These are phyloP conservation scores for Syzygium jambos DNA, from an alignment of 345 rosid species.

Conservation along the genomic window DNA sequence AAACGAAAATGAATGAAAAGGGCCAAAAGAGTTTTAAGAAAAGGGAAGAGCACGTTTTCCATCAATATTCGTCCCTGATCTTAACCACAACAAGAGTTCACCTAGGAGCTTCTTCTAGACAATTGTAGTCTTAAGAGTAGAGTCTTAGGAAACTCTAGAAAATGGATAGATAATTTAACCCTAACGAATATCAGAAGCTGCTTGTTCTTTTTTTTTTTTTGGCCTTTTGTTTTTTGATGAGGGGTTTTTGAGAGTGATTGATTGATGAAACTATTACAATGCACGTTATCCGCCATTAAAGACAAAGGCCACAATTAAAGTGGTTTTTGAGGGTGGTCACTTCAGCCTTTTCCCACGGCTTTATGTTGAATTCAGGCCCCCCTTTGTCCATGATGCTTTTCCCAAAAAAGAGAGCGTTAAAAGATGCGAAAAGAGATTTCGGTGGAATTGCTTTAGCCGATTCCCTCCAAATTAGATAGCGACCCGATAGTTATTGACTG, in stretches of 20 bases:
- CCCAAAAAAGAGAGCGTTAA: background rate
- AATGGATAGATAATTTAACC: background rate
- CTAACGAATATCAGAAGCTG: too few species aligned
- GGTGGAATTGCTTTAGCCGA: background rate
- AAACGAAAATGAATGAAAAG: background rate
- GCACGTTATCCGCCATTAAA: background rate
- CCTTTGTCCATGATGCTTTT: background rate
- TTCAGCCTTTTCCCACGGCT: background rate
- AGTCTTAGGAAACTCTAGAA: background rate
- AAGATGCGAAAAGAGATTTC: too few species aligned
- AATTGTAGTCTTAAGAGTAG: background rate
- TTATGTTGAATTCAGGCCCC: background rate
- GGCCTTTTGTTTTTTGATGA: rapidly evolving
- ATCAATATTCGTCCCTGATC: background rate
- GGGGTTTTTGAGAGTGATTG: background rate
- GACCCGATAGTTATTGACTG: background rate
- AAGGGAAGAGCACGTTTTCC: background rate
- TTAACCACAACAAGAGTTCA: background rate
- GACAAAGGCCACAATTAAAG: background rate
- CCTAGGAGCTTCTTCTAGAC: rapidly evolving
- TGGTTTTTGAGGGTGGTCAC: background rate
- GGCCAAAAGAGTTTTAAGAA: background rate
- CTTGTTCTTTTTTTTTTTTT: too few species aligned
- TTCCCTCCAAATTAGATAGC: background rate
- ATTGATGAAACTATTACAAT: background rate